Base-by-base conservation (phyloP, 495 filamentous ascomycete species). In the Hypoxylon crocopeplum region DNA sequence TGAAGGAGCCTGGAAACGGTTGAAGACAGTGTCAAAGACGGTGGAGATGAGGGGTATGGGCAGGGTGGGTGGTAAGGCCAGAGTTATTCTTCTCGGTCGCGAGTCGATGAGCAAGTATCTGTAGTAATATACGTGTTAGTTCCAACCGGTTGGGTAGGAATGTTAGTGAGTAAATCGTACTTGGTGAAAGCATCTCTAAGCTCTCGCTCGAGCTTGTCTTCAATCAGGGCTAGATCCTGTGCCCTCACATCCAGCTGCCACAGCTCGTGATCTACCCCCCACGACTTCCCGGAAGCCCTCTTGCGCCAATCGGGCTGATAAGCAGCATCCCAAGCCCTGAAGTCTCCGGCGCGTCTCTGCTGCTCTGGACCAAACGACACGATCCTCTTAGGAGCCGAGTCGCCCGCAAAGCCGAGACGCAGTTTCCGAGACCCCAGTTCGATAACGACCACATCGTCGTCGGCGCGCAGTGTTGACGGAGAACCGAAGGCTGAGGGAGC, bases 181-280 rank as follows among this genome's bases (percentile, higher is more conserved):
- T 91, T 92, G 55, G 87, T 89, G 68, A 91, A 92, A n/a, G 89
- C 88, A 54, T 92, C 87, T 48, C 93, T 84, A 64, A 97, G 72
- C 17, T 85, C 86, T 42, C 92, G 80, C 72, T 97, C 94, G 22
- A 98, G 81, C 72, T 91, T 93, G 72, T 98, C 93, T 48, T 88
- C 86, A 4, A 97, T 84, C 42, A 97, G 74, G 1, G 86, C 89
- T 17, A 96, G 62, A 68, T 97, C 88, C 2, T 89, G 59, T 2
- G 79, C 79, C 34, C 89, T 79, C 41, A 94, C 48, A 66, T 97
- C 90, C 56, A 84, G 79, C 27, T 80, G 80, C 89, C 93, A 98
- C 20, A 98, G 73, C 76, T 98, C 94, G 68, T 91, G 75, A 17
- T 86, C 81, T 13, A 79, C 74, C 11, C 83, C 83, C 92, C 91